These are phyloP conservation scores for Ampelomyces quisqualis DNA, from an alignment of 2,329 filamentous ascomycete genomes.

Conservation along the genomic window DNA sequence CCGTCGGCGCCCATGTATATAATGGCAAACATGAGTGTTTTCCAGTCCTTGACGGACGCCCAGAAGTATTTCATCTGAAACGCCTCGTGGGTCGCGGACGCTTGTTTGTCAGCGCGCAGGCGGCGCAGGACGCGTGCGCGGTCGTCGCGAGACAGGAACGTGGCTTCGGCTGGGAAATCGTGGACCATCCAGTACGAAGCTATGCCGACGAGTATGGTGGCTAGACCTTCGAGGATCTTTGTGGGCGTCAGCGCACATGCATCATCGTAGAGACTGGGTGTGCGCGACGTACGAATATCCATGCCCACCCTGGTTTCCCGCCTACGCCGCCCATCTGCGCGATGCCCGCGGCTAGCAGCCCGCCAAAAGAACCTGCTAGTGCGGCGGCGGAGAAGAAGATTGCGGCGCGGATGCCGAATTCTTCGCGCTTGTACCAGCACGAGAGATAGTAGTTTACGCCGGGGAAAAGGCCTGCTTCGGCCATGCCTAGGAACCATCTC, in stretches of 20 bases:
- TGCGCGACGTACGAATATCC: conserved; percentile 46
- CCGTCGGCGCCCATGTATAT: conserved; percentile 76
- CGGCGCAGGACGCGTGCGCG: conserved; percentile 71
- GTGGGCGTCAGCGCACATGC: no score
- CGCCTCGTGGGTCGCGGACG: conserved; percentile 71
- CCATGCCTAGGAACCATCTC: conserved; percentile 66
- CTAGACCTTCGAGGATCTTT: conserved; percentile 66
- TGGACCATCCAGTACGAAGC: conserved; percentile 72
- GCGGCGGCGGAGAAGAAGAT: conserved; percentile 84
- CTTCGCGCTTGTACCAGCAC: conserved; percentile 78
- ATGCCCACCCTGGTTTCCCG: conserved; percentile 46
- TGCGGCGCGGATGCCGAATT: conserved; percentile 77
- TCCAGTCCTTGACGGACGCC: conserved; percentile 76
- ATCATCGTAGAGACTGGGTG: conserved; percentile 8
- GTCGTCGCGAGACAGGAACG: conserved; percentile 69
- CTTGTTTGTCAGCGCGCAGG: conserved; percentile 69
- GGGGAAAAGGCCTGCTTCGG: conserved; percentile 67
- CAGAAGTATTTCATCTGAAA: conserved; percentile 74
- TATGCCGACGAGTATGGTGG: conserved; percentile 68
- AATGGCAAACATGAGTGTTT: conserved; percentile 72
- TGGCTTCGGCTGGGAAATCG: conserved; percentile 74
- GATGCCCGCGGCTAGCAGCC: conserved; percentile 71
- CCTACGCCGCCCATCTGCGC: conserved; percentile 67
- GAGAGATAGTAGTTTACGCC: conserved; percentile 75
- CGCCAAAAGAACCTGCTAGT: conserved; percentile 74